Evolutionary conservation across 805 yeast genomes (phyloP), one percentile per base, ranked within the genome.

Genomic region (Lipomyces mesembrius): DNA sequence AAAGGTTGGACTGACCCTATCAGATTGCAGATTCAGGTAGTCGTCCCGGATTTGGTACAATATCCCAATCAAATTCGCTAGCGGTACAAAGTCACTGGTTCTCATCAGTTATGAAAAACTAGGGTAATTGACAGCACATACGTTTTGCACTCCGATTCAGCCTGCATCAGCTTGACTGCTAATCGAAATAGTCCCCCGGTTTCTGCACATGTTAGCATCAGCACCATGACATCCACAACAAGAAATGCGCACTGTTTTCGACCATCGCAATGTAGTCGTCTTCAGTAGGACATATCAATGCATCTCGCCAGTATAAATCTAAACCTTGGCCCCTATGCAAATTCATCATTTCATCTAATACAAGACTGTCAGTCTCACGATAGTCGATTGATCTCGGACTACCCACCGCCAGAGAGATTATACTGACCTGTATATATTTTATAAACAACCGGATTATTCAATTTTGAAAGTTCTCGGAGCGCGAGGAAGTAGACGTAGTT

Each of bases 291-390:
- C 88, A 82, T 0, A 75, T 74, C 39, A 81, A 73, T 35, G 83
- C 79, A 64, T 92, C 97, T 69, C 98, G 81, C 97, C 98, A 93
- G 76, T 87, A 89, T 25, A 93, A 82, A 73, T 93, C 98, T 67
- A 89, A 77, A 0, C 97, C 96, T 79, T 93, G 98, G 5, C 98
- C 98, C 58, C 89, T 82, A 75, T 93, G 98, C 65, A 93, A 78
- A 73, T 89, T 88, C 61, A 90, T 76, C 86, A 93, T 81, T 73
- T 93, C 97, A 60, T 90, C 90, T 67, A 85, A 81, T 67, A 87
- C 83, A 0, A 87, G 73, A 76, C 70, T 2, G 80, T 77, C 17
- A 77, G 80, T 60, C 71, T 70, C 27, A 32, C 20, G 27, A 14
- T 14, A 11, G 25, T 12, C 35, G 52, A 37, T 34, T 20, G 57